Conservation (phyloP, 208 protist genomes). For the Wallacemonas sp. region DNA sequence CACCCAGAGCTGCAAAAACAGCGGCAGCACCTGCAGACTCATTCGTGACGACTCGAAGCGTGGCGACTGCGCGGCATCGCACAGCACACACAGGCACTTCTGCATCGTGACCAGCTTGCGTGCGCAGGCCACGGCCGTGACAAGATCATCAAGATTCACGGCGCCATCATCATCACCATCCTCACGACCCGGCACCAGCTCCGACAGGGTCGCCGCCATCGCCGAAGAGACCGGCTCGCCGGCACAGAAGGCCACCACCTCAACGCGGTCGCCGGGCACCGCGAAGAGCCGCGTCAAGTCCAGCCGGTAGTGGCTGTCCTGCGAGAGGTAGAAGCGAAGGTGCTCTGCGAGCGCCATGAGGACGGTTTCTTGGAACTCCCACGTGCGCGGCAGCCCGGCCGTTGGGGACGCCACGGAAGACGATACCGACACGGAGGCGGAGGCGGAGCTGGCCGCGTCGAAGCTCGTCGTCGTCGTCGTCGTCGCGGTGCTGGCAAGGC, state of each 20-base stretch:
- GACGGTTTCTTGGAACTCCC: constrained; percentile 73
- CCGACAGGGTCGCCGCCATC: neutral
- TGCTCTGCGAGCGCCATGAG: constrained; percentile 83
- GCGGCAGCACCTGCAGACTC: constrained; percentile 64
- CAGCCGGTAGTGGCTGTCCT: constrained; percentile 10
- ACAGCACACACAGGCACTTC: constrained; percentile 14
- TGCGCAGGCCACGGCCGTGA: neutral
- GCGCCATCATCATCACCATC: no score
- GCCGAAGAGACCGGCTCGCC: neutral
- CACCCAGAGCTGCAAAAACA: constrained; percentile 66
- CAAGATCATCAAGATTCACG: neutral
- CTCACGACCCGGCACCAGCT: neutral
- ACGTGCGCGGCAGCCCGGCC: constrained; percentile 22
- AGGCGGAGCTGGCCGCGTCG: no score
- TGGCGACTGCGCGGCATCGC: constrained; percentile 14
- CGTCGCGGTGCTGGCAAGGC: neutral
- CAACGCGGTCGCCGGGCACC: neutral
- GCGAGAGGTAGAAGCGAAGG: constrained; percentile 38
- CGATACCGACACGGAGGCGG: no score
- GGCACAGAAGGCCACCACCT: constrained; percentile 1
- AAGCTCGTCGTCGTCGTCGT: constrained; percentile 17
- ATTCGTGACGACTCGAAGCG: constrained; percentile 76
- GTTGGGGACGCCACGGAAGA: constrained; percentile 2
- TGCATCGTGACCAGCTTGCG: constrained; percentile 5
- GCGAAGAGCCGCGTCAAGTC: constrained; percentile 9